Evolutionary conservation across 2,329 filamentous ascomycete species (phyloP), one percentile per base, ranked within the genome.

Genomic region (Botryotinia narcissicola): DNA sequence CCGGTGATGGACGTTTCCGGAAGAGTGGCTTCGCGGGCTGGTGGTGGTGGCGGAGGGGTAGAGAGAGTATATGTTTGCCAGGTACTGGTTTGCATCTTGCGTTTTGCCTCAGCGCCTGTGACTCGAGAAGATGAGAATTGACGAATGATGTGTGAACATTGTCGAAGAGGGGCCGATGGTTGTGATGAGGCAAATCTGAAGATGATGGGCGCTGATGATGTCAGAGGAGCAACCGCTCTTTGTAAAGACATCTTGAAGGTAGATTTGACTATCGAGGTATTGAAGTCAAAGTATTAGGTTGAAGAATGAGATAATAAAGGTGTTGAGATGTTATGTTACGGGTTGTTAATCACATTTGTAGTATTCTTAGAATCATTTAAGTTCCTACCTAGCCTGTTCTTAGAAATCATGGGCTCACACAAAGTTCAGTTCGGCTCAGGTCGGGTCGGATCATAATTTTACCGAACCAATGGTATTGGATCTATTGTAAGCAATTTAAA

Each of bases 61-160:
- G 54, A 54, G 22, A 92, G 81, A 2, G 85, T 84, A 74, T 89
- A 86, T 32, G 90, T 89, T 73, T 87, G 88, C 78, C 91, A 90
- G 29, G 89, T 90, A 46, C 88, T 88, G 20, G 90, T 92, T 80
- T 91, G 89, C 80, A 92, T 86, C 75, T 88, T 87, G 69, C 89
- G 84, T 78, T 88, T 88, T 16, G 86, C 86, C n/a, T 86, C 87
- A 42, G 84, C 82, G 37, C 83, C 80, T 22, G 80, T 74, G 37
- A 81, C 81, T 70, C 82, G 82, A 35, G 82, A 80, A 10, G 85
- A 86, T 25, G 86, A 86, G 80, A 87, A 87, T 46, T 81, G 80
- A 67, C 86, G 84, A 29, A 72, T 35, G 69, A 83, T 77, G 20
- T 81, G 78, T 72, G 83, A 82, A 75, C 83, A 84, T 75, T 81